Conservation (phyloP, 208 protist genomes). For the Trypanosoma congolense region DNA sequence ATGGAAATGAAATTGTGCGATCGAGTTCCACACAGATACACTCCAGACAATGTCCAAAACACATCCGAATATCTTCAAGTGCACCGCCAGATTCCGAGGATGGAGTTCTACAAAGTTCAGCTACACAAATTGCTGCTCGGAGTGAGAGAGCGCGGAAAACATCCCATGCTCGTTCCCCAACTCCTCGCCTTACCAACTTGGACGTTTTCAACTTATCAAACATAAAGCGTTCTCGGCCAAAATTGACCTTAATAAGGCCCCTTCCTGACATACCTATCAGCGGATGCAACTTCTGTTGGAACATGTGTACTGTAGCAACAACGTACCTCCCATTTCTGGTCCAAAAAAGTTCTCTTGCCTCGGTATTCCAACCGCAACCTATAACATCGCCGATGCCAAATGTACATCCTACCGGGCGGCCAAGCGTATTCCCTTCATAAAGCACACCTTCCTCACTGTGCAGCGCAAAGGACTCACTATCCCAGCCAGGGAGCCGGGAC, state of each 20-base stretch:
- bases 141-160: slow-evolving; percentile 74
- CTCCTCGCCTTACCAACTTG: not conserved
- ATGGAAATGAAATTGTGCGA: slow-evolving; percentile 17
- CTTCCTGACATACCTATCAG: slow-evolving; percentile 75
- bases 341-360: slow-evolving; percentile 65
- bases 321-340: slow-evolving; percentile 78
- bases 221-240: slow-evolving; percentile 68
- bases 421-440: slow-evolving; percentile 42
- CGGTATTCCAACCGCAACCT: slow-evolving; percentile 80
- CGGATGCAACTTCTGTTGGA: slow-evolving; percentile 36
- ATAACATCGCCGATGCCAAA: slow-evolving; percentile 79
- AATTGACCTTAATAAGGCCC: slow-evolving; percentile 76
- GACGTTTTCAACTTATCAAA: slow-evolving; percentile 23
- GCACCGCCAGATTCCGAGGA: not conserved
- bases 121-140: slow-evolving; percentile 45
- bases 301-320: slow-evolving; percentile 23
- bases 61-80: slow-evolving; percentile 6
- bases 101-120: slow-evolving; percentile 14
- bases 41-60: slow-evolving; percentile 31
- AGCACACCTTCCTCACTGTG: slow-evolving; percentile 74
- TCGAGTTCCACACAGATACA: slow-evolving; percentile 30
- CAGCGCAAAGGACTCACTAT: slow-evolving; percentile 65
- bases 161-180: slow-evolving; percentile 54
- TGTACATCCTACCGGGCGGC: slow-evolving; percentile 41
- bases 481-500: slow-evolving; percentile 78